Evolutionary conservation across 2,329 filamentous ascomycete species (phyloP), one percentile per base, ranked within the genome.

Genomic region (Zasmidium cellare): DNA sequence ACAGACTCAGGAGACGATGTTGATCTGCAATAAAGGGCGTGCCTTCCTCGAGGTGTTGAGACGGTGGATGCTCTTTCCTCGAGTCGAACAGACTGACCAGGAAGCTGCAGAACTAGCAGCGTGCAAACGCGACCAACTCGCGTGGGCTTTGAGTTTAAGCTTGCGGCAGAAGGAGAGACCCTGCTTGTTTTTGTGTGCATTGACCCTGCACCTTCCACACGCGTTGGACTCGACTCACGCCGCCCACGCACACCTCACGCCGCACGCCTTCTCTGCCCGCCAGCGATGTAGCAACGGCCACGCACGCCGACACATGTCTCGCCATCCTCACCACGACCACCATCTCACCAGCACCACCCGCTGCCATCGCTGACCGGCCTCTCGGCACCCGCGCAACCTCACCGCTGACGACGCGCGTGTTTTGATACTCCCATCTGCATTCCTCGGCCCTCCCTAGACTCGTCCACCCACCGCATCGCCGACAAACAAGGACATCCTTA

Each of bases 401-500:
- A 46, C 53, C 28, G 50, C 57, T n/a, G 28, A 49, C 49, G 51
- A 58, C 59, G 53, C 41, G 48, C 51, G 20, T 56, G 51, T 56
- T 46, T 55, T 59, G 54, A 28, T 28, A 51, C 46, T 51, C 23
- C 35, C 31, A 52, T 53, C 56, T 52, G 52, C 63, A 65, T 65
- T 63, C 63, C 63, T 57, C 55, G 51, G 54, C 51, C 53, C 24
- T 52, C 48, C 57, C 62, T 64, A 62, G 50, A 59, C 49, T 52
- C 38, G 52, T 45, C 60, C 51, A 25, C 28, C 25, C 11, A 6
- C 25, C 6, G 6, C 46, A 55, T 25, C 57, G 46, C 47, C 28
- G 53, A 53, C 57, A 55, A n/a, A 55, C 55, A 60, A 50, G 38
- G 63, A 56, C 58, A 65, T 65, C 63, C 51, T 63, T 65, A 63